Evolutionary conservation across 306 rosid genomes (phyloP), one percentile per base, ranked within the genome.

Genomic region (Citrullus colocynthis): DNA sequence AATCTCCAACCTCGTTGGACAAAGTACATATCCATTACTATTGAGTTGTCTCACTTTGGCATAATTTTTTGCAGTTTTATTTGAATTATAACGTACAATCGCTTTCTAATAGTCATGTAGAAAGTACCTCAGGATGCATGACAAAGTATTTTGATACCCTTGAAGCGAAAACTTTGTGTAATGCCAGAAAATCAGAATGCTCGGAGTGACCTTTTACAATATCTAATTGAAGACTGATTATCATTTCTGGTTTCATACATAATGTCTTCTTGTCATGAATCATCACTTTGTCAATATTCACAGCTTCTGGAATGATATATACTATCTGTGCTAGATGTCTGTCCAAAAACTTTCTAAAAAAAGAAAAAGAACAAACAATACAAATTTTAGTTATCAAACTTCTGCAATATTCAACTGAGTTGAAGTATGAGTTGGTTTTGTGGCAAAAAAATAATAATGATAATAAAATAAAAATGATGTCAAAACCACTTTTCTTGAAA

Each of bases 271-370:
- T 83, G 83, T 90, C 92, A 64, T 81, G 86, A 62, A 86, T 81
- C 58, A 86, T 55, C 72, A 83, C 82, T 82, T 73, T 84, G 42
- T 88, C 88, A 49, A 90, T 76, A 18, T 66, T 76, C 63, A 88
- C 34, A 49, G 88, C 87, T 82, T 92, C 91, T 34, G 91, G 88
- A 71, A 92, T 81, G 80, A 92, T 65, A 83, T 85, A 86, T 71
- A 85, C 87, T n/a, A 90, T 88, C 83, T 86, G 91, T 0, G 91
- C 91, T 79, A 88, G 93, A 83, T 90, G 87, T 66, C 14, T 15
- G 85, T 74, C 66, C 39, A 71, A 86, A 62, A 92, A 90, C 42
- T 88, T 44, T 81, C 95, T 90, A 89, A 15, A 83, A 24, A 85
- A 75, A 57, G 78, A 77, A 76, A 80, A 54, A 61, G 77, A 58